Conservation (phyloP, 306 rosid species). For the Vigna nakashimae region DNA sequence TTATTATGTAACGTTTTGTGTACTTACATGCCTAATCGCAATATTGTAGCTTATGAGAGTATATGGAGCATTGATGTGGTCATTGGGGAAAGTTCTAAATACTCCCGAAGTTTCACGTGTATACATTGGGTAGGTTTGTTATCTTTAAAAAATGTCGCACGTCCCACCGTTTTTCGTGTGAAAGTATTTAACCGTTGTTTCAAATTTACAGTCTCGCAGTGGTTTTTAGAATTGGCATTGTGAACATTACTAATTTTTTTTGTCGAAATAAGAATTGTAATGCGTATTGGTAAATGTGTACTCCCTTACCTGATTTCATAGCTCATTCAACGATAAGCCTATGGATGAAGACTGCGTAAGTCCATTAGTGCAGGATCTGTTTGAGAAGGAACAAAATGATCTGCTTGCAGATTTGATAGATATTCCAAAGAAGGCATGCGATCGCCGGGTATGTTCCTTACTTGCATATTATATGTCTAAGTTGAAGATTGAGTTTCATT, state of each 20-base stretch:
- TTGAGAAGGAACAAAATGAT: conserved; percentile 84
- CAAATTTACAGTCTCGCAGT: not conserved
- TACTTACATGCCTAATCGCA: not conserved
- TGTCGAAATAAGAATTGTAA: not conserved
- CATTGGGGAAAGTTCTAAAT: conserved; percentile 84
- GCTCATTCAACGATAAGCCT: conserved; percentile 88
- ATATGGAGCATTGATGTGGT: conserved; percentile 99
- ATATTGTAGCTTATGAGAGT: conserved; percentile 89
- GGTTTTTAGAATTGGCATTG: not conserved
- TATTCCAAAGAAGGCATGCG: conserved; percentile 91
- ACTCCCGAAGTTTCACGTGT: conserved; percentile 94
- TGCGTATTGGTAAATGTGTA: not conserved
- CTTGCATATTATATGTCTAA: not conserved
- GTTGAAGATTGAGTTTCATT: conserved; percentile 22
- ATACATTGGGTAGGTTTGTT: conserved; percentile 76
- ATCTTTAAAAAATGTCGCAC: not conserved
- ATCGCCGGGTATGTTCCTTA: conserved; percentile 69
- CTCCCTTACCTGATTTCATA: conserved; percentile 36
- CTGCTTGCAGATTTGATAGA: conserved; percentile 80
- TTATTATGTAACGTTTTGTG: not conserved
- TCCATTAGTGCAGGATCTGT: conserved; percentile 76
- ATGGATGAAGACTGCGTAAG: conserved; percentile 62
- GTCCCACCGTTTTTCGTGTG: not conserved
- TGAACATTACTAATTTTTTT: not conserved
- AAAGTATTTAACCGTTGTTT: not conserved